Percentiles rank a stretch among this genome's conserved stretches.
These are phyloP conservation scores for Cladosporium colombiae DNA, from an alignment of 2,329 filamentous ascomycete species.

Conservation along the genomic window DNA sequence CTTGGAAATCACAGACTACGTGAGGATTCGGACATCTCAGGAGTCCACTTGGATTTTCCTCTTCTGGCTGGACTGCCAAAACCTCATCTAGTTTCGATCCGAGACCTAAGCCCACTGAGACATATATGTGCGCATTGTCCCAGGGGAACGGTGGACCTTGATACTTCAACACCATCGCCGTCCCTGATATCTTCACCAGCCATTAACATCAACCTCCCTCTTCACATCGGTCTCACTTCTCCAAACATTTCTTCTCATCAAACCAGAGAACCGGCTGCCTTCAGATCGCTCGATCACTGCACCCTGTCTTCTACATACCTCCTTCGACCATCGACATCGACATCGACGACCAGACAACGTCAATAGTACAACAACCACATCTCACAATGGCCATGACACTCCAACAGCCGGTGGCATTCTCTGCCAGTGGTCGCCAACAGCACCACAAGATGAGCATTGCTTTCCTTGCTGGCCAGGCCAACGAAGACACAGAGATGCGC, in stretches of 20 bases:
- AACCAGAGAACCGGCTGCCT: conserved; percentile 17
- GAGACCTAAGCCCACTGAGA: conserved; percentile 19
- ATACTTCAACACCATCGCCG: conserved; percentile 16
- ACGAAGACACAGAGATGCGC: conserved; percentile 16
- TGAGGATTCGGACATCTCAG: conserved; percentile 17
- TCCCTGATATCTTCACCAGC: conserved; percentile 20
- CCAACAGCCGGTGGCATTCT: conserved; percentile 14
- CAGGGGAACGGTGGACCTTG: conserved; percentile 18
- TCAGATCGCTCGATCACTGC: conserved; percentile 18
- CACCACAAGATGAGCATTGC: conserved; percentile 20
- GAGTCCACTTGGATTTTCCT: conserved; percentile 18
- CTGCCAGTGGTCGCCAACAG: conserved; percentile 13
- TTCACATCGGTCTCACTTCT: conserved; percentile 20
- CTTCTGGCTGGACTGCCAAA: not conserved
- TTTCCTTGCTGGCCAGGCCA: conserved; percentile 9
- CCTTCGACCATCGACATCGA: not conserved
- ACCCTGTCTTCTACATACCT: conserved; percentile 4
- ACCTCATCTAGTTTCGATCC: conserved; percentile 17
- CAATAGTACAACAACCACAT: not conserved
- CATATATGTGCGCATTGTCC: conserved; percentile 19
- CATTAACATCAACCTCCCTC: conserved; percentile 18
- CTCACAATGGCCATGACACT: conserved; percentile 18
- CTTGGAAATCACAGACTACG: conserved; percentile 10
- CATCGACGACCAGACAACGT: not conserved
- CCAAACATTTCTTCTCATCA: conserved; percentile 19